Evolutionary conservation across 2,329 filamentous ascomycete species (phyloP), one percentile per base, ranked within the genome.

Genomic region (Colletotrichum godetiae): DNA sequence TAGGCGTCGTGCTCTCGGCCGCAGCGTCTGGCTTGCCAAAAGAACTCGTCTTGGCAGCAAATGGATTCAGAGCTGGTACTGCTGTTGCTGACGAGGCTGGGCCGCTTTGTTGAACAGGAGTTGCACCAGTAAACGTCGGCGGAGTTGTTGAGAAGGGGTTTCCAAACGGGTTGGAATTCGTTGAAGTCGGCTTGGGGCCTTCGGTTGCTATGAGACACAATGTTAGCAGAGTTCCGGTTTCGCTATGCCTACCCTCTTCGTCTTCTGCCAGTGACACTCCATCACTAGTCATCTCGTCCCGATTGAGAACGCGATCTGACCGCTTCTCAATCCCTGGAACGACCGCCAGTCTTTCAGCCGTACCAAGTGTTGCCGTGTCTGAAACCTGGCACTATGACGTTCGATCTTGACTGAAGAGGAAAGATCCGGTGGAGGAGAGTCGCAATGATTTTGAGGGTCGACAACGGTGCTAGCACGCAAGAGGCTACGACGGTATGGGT

Each of bases 201-300:
- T 57, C 49, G 4, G 67, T 35, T 61, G 71, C 71, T 73, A 56
- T 27, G 56, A 60, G 22, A 60, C 49, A 37, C 27, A 24, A 70
- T 35, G 56, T 73, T 73, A 73, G 71, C 71, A 49, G 58, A 6
- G 24, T n/a, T 66, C 61, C 67, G 49, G 53, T 46, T 60, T 24
- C 46, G 29, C 33, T 1, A 22, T 61, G 12, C 46, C 24, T 66
- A 6, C 19, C 13, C 56, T 42, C 49, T 49, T 61, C 49, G 33
- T 65, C 56, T 46, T 53, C 5, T 33, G 46, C 46, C 60, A 33
- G n/a, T 37, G 33, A 22, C 33, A 68, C n/a, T 31, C 19, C 46
- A 59, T 37, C 31, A 19, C 24, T 19, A 33, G 58, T 27, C 24
- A 46, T 2, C 37, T 46, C 6, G 15, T 65, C 15, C 33, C 22